Percentiles rank a stretch among this genome's conserved stretches.
phyloP scores from a whole-genome alignment of 2,329 filamentous ascomycete species.

The Colletotrichum spaethianum region DNA sequence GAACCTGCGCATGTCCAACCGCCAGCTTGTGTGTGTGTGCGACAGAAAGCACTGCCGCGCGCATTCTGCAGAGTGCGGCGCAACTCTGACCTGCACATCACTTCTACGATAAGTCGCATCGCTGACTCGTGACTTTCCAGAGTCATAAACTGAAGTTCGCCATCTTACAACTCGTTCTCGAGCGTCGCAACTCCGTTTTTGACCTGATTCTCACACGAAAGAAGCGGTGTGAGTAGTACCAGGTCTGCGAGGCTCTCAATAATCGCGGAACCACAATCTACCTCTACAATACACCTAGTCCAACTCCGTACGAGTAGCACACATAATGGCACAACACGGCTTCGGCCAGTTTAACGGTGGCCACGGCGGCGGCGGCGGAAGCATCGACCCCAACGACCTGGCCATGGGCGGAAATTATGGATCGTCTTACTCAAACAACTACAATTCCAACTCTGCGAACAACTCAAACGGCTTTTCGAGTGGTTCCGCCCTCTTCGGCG shows the following conservation, averaged over 20 bases:
- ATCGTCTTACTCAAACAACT: slow-evolving; percentile 68
- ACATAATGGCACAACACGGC: slow-evolving; percentile 68
- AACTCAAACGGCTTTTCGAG: slow-evolving; percentile 81
- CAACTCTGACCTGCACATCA: background rate
- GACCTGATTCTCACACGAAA: background rate
- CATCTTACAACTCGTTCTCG: background rate
- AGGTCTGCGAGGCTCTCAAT: slow-evolving; percentile 14
- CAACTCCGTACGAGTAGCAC: slow-evolving; percentile 7
- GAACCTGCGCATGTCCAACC: slow-evolving; percentile 20
- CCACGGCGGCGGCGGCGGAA: slow-evolving; percentile 60
- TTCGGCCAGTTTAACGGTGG: slow-evolving; percentile 70
- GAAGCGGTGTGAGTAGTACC: slow-evolving; percentile 30
- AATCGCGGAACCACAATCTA: slow-evolving; percentile 16
- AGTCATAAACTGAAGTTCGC: background rate
- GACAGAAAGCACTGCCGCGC: background rate
- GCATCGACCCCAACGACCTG: slow-evolving; percentile 89
- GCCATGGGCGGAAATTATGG: slow-evolving; percentile 75
- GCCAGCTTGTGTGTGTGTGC: slow-evolving; percentile 6
- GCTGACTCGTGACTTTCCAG: slow-evolving; percentile 16
- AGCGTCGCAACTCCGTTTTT: slow-evolving; percentile 3
- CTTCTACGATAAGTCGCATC: background rate
- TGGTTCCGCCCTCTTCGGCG: slow-evolving; percentile 83
- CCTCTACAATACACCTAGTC: background rate
- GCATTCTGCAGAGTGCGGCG: slow-evolving; percentile 1
- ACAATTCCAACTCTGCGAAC: slow-evolving; percentile 70